phyloP scores from a whole-genome alignment of 2,329 filamentous ascomycete species.

The Rutstroemia sp. region DNA sequence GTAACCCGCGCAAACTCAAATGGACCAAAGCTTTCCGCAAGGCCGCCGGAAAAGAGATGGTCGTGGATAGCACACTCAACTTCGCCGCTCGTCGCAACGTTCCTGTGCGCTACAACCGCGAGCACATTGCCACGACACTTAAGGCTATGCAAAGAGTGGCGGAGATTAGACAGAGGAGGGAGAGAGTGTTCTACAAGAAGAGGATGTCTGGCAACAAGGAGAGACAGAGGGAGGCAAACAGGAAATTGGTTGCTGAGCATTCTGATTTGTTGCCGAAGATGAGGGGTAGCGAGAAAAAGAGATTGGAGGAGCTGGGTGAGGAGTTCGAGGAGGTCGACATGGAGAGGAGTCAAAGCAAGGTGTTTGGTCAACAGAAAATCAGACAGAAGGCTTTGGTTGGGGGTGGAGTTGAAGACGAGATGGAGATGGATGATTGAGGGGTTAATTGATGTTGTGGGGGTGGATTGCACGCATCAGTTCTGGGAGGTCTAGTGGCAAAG shows the following conservation, averaged over 20 bases:
- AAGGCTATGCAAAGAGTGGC: slow-evolving; percentile 85
- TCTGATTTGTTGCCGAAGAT: slow-evolving; percentile 81
- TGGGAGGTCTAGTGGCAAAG: too few relatives aligned
- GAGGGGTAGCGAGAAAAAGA: slow-evolving; percentile 54
- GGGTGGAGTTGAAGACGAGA: slow-evolving; percentile 34
- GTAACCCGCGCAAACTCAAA: slow-evolving; percentile 91
- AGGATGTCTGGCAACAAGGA: slow-evolving; percentile 88
- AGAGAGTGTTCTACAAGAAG: slow-evolving; percentile 89
- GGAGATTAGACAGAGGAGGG: slow-evolving; percentile 76
- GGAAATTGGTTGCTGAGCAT: slow-evolving; percentile 86
- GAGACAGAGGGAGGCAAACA: slow-evolving; percentile 68
- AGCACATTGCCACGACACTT: slow-evolving; percentile 79
- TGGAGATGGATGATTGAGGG: slow-evolving; percentile 36
- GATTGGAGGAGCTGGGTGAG: slow-evolving; percentile 44
- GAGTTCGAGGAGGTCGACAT: slow-evolving; percentile 42
- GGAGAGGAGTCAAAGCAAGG: slow-evolving; percentile 33
- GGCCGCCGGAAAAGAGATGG: slow-evolving; percentile 78
- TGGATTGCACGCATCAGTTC: not conserved
- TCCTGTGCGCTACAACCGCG: slow-evolving; percentile 91
- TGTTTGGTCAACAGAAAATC: slow-evolving; percentile 35
- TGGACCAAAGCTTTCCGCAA: slow-evolving; percentile 95
- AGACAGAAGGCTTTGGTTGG: slow-evolving; percentile 30
- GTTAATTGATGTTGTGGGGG: not conserved
- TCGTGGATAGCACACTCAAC: slow-evolving; percentile 87
- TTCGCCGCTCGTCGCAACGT: slow-evolving; percentile 92